Base-by-base conservation (phyloP, 371 early-diverging fungal species). In the Funneliformis caledonium region DNA sequence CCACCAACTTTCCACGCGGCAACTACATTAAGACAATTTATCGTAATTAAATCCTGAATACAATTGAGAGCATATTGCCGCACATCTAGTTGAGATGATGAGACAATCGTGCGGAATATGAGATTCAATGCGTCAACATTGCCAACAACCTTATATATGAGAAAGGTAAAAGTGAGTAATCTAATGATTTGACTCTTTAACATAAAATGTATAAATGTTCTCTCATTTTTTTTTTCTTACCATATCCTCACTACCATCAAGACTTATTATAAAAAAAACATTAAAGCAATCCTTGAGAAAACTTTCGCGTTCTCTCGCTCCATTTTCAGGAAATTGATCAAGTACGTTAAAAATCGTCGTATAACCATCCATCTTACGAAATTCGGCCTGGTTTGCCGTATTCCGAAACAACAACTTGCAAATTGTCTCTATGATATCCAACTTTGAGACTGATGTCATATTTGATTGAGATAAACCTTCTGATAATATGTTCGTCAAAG, bases 351-450 rank as follows among this genome's bases (percentile, higher is more conserved):
- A 74, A 8, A 86, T 64, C 8, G 80, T 82, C 6, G 84, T 72
- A 56, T 83, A 86, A 1, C 86, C 86, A 33, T 86, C 86, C 84
- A 86, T 83, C 8, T 82, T 43, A 60, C 72, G 76, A 70, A 86
- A 86, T 60, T 84, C 85, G 9, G 64, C 26, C 52, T 86, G 86
- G 26, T 85, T 86, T 19, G 77, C 83, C 2, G 84, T 82, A 56
- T 86, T 85, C 22, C 82, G 83, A 74, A 85, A 86, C 9, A 86
- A 68, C 9, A 86, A 80, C 62, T 84, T 86, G 76, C 85, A 86
- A 2, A 86, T 74, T 14, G 85, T 86, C 67, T 86, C 86, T 82
- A 86, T 81, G 62, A 85, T 83, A 64, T 86, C 86, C 42, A 86
- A 83, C 68, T 85, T 85, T 64, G 48, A 86, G 26, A 22, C 61